Percentiles rank a stretch among this genome's conserved stretches.
Evolutionary conservation across 129 eudicot species (phyloP).

Genomic region (Rutidosis leptorrhynchoides): DNA sequence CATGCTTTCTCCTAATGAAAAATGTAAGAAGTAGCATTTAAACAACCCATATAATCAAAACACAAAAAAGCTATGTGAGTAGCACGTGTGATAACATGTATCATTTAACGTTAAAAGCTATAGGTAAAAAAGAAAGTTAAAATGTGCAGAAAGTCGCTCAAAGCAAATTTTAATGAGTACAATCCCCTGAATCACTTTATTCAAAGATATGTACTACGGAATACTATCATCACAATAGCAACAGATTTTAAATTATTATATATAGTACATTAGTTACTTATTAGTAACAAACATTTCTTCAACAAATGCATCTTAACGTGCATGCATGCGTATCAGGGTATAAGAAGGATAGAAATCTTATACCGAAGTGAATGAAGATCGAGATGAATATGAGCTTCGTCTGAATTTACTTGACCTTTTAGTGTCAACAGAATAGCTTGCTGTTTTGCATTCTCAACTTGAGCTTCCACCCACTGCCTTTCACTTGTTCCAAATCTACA

Average conservation of each 20-base stretch:
- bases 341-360: not conserved
- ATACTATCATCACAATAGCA: not conserved
- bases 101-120: not conserved
- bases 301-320: constrained; percentile 8
- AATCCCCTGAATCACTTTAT: not conserved
- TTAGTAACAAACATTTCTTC: not conserved
- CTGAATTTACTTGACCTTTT: constrained; percentile 93
- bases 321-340: constrained; percentile 4
- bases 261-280: not conserved
- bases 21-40: constrained; percentile 1
- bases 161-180: not conserved
- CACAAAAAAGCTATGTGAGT: too few species aligned
- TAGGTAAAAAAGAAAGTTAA: not conserved
- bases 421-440: constrained; percentile 91
- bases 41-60: constrained; percentile 2
- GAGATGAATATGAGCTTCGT: constrained; percentile 97
- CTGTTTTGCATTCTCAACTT: constrained; percentile 98
- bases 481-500: constrained; percentile 93
- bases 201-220: not conserved
- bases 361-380: constrained; percentile 99
- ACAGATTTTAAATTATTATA: not conserved
- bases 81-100: not conserved
- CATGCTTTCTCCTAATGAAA: constrained; percentile 87
- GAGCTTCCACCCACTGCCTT: constrained; percentile 99
- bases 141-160: not conserved